Percentiles rank a stretch among this genome's conserved stretches.
These are phyloP conservation scores for Amborella trichopoda DNA, from an alignment of 164 flowering plant species.

Conservation along the genomic window DNA sequence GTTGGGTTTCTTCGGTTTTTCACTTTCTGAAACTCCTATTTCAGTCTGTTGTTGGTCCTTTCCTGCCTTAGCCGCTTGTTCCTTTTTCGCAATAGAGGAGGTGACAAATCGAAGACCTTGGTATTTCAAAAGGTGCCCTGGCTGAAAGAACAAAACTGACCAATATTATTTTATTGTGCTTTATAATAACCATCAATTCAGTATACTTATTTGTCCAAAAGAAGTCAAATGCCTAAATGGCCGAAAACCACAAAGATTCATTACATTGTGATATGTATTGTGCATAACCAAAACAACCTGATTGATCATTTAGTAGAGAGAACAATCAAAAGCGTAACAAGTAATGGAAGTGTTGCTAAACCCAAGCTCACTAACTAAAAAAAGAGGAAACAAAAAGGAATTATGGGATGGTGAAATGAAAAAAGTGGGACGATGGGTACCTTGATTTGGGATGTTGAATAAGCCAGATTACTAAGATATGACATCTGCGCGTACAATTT, in stretches of 20 bases:
- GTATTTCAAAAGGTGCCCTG: constrained; percentile 45
- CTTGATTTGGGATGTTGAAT: constrained; percentile 69
- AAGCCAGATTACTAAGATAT: constrained; percentile 75
- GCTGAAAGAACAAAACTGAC: constrained; percentile 36
- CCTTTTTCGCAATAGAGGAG: constrained; percentile 69
- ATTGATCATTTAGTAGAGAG: neutral
- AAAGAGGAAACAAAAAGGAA: neutral
- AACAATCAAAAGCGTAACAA: neutral
- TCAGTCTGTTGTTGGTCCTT: constrained; percentile 20
- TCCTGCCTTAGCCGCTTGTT: constrained; percentile 20
- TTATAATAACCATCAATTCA: no score
- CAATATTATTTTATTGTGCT: no score
- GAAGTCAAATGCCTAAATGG: neutral
- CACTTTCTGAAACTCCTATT: constrained; percentile 12
- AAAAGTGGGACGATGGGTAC: constrained; percentile 19
- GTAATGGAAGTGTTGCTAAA: neutral
- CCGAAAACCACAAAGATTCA: neutral
- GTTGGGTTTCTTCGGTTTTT: constrained; percentile 10
- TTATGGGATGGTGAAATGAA: neutral
- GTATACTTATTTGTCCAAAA: no score
- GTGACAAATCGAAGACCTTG: constrained; percentile 52
- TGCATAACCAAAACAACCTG: neutral
- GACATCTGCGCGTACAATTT: constrained; percentile 72
- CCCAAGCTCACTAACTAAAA: neutral
- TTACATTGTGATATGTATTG: neutral